These are phyloP conservation scores for Cicer chorassanicum DNA, from an alignment of 306 rosid genomes.

Conservation along the genomic window DNA sequence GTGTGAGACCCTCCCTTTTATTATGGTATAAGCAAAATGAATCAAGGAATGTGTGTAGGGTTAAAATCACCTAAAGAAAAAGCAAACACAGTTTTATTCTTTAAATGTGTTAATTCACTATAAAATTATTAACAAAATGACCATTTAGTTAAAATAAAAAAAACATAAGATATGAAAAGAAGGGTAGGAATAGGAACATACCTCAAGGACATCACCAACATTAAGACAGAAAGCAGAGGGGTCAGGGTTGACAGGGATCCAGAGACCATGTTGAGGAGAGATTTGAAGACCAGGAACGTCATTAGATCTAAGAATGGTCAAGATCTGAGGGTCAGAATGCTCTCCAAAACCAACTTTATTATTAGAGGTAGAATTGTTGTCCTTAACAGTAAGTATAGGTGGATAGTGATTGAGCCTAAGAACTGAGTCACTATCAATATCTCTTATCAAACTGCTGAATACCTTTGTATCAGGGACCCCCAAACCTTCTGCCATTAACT, in stretches of 20 bases:
- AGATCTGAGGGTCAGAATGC: conserved; percentile 93
- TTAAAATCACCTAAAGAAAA: neutral
- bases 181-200: conserved; percentile 18
- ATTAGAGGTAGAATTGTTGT: conserved; percentile 31
- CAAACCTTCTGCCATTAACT: conserved; percentile 71
- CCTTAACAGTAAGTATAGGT: conserved; percentile 35
- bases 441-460: conserved; percentile 65
- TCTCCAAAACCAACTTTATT: conserved; percentile 68
- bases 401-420: conserved; percentile 91
- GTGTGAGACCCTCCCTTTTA: conserved; percentile 20
- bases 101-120: no score
- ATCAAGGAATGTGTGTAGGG: conserved; percentile 20
- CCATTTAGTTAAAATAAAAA: no score
- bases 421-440: conserved; percentile 66
- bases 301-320: conserved; percentile 78
- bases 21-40: conserved; percentile 31
- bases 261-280: conserved; percentile 57
- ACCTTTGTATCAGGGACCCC: conserved; percentile 59
- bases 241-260: conserved; percentile 81
- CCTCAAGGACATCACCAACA: conserved; percentile 82
- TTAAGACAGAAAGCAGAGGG: conserved; percentile 75
- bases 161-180: neutral
- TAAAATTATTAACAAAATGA: no score
- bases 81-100: no score
- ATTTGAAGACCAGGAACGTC: conserved; percentile 84